A percentile compares a stretch with the other conserved stretches of the same genome.
Evolutionary conservation across 1,284 basidiomycete species (phyloP).

Genomic region (Pulchroboletus neoregius): DNA sequence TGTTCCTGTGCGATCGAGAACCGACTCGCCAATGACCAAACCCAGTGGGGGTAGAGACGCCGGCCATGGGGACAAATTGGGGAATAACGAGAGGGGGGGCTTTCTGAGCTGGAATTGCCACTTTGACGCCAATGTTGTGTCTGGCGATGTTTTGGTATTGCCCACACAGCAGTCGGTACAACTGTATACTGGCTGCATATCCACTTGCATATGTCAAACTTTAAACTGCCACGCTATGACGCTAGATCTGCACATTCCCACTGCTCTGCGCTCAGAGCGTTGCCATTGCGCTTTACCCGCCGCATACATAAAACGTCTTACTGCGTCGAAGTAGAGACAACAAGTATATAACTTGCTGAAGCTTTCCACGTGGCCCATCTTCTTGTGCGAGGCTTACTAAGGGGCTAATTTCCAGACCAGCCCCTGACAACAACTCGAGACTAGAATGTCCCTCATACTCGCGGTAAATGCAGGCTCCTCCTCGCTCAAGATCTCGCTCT

Average conservation of each 20-base stretch:
- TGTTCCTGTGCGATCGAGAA: neutral
- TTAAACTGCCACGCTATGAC: neutral
- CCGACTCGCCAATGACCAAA: neutral
- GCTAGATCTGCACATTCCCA: too few species aligned
- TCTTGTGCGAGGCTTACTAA: neutral
- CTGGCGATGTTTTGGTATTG: too few species aligned
- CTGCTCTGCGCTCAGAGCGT: too few species aligned
- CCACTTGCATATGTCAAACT: too few species aligned
- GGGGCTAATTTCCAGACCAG: neutral
- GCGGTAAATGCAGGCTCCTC: constrained; percentile 72
- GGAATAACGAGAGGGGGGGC: neutral
- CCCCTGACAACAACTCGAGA: neutral
- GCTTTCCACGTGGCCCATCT: too few species aligned
- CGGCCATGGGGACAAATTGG: neutral
- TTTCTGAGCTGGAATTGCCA: neutral
- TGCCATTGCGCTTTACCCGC: too few species aligned
- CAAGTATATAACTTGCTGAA: too few species aligned
- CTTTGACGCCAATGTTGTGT: too few species aligned
- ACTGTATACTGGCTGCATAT: too few species aligned
- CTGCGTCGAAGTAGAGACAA: too few species aligned
- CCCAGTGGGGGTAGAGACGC: neutral
- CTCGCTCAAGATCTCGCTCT: constrained; percentile 74
- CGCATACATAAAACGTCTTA: too few species aligned
- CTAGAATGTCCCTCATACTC: constrained; percentile 44
- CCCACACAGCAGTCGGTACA: too few species aligned